A percentile compares a stretch with the other conserved stretches of the same genome.
Evolutionary conservation across 305 asterid genomes (phyloP).

Genomic region (Solanum hybrid): DNA sequence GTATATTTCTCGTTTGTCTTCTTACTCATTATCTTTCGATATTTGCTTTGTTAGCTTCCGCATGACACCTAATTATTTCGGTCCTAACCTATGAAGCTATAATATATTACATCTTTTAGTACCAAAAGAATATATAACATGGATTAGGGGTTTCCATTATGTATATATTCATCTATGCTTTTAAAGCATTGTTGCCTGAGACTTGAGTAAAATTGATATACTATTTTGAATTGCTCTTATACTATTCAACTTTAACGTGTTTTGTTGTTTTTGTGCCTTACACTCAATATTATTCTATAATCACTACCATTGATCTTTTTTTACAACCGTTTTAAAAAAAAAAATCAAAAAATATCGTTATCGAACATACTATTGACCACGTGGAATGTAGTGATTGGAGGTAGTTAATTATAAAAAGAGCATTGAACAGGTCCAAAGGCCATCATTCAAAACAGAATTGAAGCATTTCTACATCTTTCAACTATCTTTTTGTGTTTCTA

Average conservation of each 20-base stretch:
- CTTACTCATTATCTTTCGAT: no score
- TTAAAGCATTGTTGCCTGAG: background rate
- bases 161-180: background rate
- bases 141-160: background rate
- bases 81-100: background rate
- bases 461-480: background rate
- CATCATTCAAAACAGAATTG: background rate
- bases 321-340: background rate
- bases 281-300: background rate
- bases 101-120: background rate
- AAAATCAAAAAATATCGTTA: background rate
- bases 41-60: background rate
- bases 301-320: background rate
- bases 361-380: background rate
- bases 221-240: background rate
- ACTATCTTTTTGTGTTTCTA: background rate
- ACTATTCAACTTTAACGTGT: background rate
- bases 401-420: background rate
- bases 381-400: background rate
- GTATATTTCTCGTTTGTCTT: background rate
- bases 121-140: background rate
- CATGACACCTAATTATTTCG: background rate
- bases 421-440: background rate
- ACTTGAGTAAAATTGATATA: background rate
- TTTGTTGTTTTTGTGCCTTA: background rate